Evolutionary conservation across 2,329 filamentous ascomycete species (phyloP).

Genomic region (Diatrype stigma): DNA sequence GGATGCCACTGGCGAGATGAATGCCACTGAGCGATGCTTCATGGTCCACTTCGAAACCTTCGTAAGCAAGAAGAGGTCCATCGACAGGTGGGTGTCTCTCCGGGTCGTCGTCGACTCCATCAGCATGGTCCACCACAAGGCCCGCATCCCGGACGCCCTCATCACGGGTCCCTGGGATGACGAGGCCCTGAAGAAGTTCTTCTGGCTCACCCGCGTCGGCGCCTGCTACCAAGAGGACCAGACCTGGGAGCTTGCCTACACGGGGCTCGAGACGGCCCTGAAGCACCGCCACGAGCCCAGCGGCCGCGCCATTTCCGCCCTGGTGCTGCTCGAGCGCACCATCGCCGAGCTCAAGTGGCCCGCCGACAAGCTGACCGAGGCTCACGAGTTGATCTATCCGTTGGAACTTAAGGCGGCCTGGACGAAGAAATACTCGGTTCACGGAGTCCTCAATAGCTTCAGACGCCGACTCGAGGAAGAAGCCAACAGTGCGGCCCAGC

Average conservation of each 20-base stretch:
- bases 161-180: constrained; percentile 40
- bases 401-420: not conserved
- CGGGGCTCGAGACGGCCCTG: constrained; percentile 33
- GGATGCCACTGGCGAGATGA: not conserved
- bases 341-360: not conserved
- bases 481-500: too few relatives aligned
- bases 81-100: constrained; percentile 7
- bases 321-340: not conserved
- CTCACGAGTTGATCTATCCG: not conserved
- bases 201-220: constrained; percentile 42
- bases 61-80: not conserved
- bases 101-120: constrained; percentile 16
- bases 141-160: constrained; percentile 36
- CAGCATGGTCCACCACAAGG: constrained; percentile 34
- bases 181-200: constrained; percentile 35
- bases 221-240: constrained; percentile 26
- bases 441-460: not conserved
- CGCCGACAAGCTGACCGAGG: not conserved
- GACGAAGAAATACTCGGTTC: not conserved
- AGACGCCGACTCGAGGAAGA: not conserved
- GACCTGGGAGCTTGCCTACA: constrained; percentile 39
- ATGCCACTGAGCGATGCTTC: not conserved
- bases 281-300: not conserved
- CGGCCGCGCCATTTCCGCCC: not conserved
- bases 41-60: not conserved